Conservation (phyloP, 2,329 filamentous ascomycete species). For the Myriosclerotinia scirpicola region DNA sequence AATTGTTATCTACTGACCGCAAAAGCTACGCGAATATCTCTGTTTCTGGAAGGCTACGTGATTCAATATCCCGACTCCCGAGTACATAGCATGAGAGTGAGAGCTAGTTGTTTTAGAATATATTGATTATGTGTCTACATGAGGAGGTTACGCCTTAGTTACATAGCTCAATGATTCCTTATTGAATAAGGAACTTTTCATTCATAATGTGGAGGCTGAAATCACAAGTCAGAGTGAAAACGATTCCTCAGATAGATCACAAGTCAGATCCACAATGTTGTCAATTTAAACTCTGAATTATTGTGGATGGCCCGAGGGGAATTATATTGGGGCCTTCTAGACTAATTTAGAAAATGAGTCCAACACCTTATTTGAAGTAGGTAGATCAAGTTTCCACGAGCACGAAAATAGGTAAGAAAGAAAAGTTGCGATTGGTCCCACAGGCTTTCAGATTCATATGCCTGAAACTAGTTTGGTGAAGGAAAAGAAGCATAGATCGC, state of each 20-base stretch:
- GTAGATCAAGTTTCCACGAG: slow-evolving; percentile 2
- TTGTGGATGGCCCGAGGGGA: no score
- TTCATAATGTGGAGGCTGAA: background rate
- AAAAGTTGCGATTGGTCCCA: slow-evolving; percentile 1
- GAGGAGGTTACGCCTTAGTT: background rate
- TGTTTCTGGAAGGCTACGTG: background rate
- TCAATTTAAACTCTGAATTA: slow-evolving; percentile 1
- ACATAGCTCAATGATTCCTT: background rate
- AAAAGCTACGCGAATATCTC: background rate
- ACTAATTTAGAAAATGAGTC: no score
- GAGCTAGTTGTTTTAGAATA: background rate
- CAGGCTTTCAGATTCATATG: background rate
- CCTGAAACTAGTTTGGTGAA: no score
- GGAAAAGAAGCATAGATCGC: no score
- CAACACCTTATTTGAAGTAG: background rate
- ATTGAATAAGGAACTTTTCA: no score
- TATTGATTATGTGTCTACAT: background rate
- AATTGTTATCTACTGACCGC: background rate
- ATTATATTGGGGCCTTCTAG: background rate
- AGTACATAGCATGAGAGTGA: background rate
- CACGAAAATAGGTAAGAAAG: background rate
- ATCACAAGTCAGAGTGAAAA: background rate
- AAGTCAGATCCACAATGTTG: background rate
- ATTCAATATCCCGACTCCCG: background rate
- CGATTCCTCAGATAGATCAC: background rate